Conservation (phyloP, 768 basidiomycete genomes). For the Podaxis pistillaris region DNA sequence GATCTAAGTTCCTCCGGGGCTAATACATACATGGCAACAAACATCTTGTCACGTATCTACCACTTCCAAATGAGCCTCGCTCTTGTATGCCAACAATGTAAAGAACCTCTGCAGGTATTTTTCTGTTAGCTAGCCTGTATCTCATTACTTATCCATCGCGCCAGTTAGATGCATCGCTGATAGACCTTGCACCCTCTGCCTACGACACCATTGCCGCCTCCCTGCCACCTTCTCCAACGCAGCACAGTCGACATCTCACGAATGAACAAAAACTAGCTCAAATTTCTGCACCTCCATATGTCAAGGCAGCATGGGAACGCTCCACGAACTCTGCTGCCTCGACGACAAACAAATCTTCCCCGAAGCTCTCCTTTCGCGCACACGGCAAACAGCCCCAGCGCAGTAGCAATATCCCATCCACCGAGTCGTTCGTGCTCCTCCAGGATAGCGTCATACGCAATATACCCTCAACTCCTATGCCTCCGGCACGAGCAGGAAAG, state of each 20-base stretch:
- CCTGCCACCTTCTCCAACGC: conserved; percentile 53
- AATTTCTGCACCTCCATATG: conserved; percentile 46
- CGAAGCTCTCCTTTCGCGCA: conserved; percentile 49
- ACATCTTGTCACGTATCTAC: conserved; percentile 11
- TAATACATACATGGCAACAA: background rate
- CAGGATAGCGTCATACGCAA: conserved; percentile 78
- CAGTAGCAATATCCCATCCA: conserved; percentile 50
- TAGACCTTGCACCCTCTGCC: conserved; percentile 81
- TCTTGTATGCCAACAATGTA: conserved; percentile 83
- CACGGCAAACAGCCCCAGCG: conserved; percentile 63
- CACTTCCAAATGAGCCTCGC: conserved; percentile 38
- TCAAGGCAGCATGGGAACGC: conserved; percentile 64
- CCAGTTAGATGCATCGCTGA: conserved; percentile 87
- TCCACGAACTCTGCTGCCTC: conserved; percentile 40
- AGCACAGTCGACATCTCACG: conserved; percentile 18
- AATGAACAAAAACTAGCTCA: conserved; percentile 37
- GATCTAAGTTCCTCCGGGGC: background rate
- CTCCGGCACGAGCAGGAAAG: conserved; percentile 44
- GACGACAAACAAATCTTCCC: conserved; percentile 25
- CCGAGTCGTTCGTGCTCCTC: conserved; percentile 88
- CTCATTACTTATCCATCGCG: conserved; percentile 18
- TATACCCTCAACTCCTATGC: conserved; percentile 56
- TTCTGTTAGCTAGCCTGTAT: background rate
- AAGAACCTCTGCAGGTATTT: conserved; percentile 80
- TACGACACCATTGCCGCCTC: conserved; percentile 81